Percentiles rank a stretch among this genome's conserved stretches.
Evolutionary conservation across 495 filamentous ascomycete species (phyloP).

Genomic region (Trichoderma virens): DNA sequence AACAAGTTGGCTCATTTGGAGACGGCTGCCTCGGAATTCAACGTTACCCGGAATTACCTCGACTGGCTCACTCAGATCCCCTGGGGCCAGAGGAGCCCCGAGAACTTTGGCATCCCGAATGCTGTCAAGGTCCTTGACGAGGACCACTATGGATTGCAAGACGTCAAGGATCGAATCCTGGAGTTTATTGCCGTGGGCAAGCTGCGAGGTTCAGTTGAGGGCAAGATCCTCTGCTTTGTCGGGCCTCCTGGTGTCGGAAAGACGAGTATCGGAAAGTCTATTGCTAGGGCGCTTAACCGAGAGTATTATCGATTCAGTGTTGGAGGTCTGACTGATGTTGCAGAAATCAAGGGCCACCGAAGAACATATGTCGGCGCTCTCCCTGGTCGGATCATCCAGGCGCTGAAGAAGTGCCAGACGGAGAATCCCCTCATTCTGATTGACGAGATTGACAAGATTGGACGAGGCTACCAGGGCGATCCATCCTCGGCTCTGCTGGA

Average conservation of each 20-base stretch:
- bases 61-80: constrained; percentile 98
- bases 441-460: constrained; percentile 97
- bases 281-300: constrained; percentile 86
- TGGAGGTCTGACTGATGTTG: constrained; percentile 92
- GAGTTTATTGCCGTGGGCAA: constrained; percentile 99
- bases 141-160: constrained; percentile 94
- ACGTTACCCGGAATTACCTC: constrained; percentile 97
- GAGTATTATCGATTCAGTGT: constrained; percentile 98
- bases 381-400: constrained; percentile 94
- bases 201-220: constrained; percentile 92
- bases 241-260: constrained; percentile 94
- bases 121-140: constrained; percentile 89
- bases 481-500: constrained; percentile 92
- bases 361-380: constrained; percentile 95
- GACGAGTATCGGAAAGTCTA: constrained; percentile 97
- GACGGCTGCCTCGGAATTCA: constrained; percentile 93
- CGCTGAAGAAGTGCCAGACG: constrained; percentile 97
- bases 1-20: constrained; percentile 95
- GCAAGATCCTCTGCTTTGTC: constrained; percentile 97
- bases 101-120: constrained; percentile 92
- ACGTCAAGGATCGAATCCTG: constrained; percentile 97
- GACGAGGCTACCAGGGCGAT: constrained; percentile 90
- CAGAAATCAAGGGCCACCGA: constrained; percentile 98
- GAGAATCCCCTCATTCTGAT: constrained; percentile 96
- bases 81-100: constrained; percentile 91